Conservation (phyloP, 2,329 filamentous ascomycete species). For the Aspergillus pseudoviridinutans region DNA sequence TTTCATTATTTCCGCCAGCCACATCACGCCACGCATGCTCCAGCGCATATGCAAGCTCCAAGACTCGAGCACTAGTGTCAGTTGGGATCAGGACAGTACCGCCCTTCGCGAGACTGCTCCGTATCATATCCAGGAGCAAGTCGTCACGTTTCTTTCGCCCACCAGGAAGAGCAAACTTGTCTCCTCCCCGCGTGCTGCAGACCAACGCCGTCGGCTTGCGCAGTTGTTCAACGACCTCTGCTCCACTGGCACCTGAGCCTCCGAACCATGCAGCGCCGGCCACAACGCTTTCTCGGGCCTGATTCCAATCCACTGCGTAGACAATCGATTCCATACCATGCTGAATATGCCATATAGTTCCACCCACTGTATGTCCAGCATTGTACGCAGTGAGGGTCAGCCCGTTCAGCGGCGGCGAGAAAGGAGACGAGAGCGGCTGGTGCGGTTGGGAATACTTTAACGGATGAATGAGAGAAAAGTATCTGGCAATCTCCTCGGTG, state of each 20-base stretch:
- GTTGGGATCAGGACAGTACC: slow-evolving; percentile 91
- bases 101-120: slow-evolving; percentile 71
- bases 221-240: slow-evolving; percentile 89
- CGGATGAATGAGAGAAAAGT: slow-evolving; percentile 85
- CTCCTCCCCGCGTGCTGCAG: slow-evolving; percentile 80
- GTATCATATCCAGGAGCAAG: slow-evolving; percentile 74
- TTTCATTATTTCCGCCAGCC: slow-evolving; percentile 47
- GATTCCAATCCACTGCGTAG: slow-evolving; percentile 97
- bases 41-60: slow-evolving; percentile 86
- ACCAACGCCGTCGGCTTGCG: slow-evolving; percentile 90
- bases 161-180: slow-evolving; percentile 65
- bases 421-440: slow-evolving; percentile 80
- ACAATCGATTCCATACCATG: slow-evolving; percentile 95
- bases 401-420: slow-evolving; percentile 82
- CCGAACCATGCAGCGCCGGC: slow-evolving; percentile 92
- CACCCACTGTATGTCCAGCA: slow-evolving; percentile 90
- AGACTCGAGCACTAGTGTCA: slow-evolving; percentile 88
- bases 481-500: slow-evolving; percentile 81
- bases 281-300: slow-evolving; percentile 92
- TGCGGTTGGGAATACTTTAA: slow-evolving; percentile 97
- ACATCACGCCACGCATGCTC: slow-evolving; percentile 86
- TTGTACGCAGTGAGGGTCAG: slow-evolving; percentile 96
- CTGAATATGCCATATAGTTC: slow-evolving; percentile 98
- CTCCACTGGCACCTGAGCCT: slow-evolving; percentile 71
- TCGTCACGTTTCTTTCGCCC: slow-evolving; percentile 81